phyloP scores from a whole-genome alignment of 2,329 filamentous ascomycete genomes.

The Alternaria infectoria region DNA sequence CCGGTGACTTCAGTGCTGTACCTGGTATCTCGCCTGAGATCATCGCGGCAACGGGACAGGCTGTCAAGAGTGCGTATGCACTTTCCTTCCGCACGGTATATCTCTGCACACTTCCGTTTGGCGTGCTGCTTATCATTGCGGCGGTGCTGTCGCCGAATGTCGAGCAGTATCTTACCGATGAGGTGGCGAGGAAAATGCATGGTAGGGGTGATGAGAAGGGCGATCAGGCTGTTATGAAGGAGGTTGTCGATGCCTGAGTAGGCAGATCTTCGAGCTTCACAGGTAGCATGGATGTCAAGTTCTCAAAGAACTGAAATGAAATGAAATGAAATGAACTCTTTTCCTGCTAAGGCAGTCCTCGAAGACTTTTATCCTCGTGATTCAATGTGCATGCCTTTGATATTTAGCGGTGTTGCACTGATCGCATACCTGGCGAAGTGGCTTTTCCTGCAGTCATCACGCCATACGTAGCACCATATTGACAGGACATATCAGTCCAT shows the following conservation, averaged over 20 bases:
- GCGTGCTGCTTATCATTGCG: slow-evolving; percentile 45
- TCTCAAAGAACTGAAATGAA: not conserved
- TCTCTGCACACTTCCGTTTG: slow-evolving; percentile 49
- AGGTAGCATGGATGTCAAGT: not conserved
- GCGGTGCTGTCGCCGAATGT: slow-evolving; percentile 52
- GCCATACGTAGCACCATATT: not conserved
- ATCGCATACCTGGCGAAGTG: not conserved
- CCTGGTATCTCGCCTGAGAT: slow-evolving; percentile 35
- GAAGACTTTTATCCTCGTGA: not conserved
- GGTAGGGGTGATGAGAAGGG: slow-evolving; percentile 17
- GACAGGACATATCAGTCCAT: not conserved
- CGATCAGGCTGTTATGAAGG: slow-evolving; percentile 16
- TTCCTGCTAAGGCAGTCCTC: not conserved
- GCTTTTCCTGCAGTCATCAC: not conserved
- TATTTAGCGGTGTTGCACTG: not conserved
- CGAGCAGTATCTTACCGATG: slow-evolving; percentile 52
- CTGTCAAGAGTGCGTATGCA: slow-evolving; percentile 52
- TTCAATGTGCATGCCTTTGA: not conserved
- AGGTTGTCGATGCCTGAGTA: slow-evolving; percentile 15
- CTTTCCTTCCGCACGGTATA: slow-evolving; percentile 56
- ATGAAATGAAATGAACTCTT: not conserved
- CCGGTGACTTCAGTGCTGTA: slow-evolving; percentile 31
- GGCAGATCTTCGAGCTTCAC: fast-evolving
- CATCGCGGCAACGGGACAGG: slow-evolving; percentile 39
- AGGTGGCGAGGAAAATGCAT: slow-evolving; percentile 55